Evolutionary conservation across 805 yeast species (phyloP), one percentile per base, ranked within the genome.

Genomic region (Candida orba): DNA sequence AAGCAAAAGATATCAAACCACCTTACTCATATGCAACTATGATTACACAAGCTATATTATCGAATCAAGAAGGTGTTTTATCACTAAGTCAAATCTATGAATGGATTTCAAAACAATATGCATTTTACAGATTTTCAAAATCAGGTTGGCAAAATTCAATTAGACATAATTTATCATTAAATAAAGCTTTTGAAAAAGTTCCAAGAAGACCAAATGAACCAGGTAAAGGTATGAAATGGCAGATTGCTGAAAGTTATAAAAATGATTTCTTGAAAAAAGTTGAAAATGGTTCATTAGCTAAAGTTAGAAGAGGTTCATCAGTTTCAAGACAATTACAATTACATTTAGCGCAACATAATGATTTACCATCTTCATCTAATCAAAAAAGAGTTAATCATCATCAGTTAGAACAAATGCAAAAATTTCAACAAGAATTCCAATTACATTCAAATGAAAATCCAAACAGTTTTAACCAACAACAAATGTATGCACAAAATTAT

Each of bases 191-290:
- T 67, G 98, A 91, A 58, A 93, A 93, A 66, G 97, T 91, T 20
- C 96, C 98, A 34, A 75, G 99, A 57, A 78, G 85, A 59, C 90
- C 95, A 27, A 84, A 88, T 62, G 98, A 93, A 66, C 97, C 98
- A 0, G 99, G 99, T 15, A 93, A 93, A 64, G 98, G 99, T 51
- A 91, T 93, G 95, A 93, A 93, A 66, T 93, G 99, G 99, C 95
- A 89, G 66, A 90, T 93, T 46, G 79, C 89, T 50, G 93, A 87
- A 34, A 68, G 80, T 39, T 91, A 84, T 62, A 81, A 84, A 56
- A 81, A 80, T 37, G 99, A 93, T 51, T 90, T 90, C 56, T 65
- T 90, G 60, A 76, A 74, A 52, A 86, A 89, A 67, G 80, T 90
- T 66, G 78, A 77, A 46, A 80, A 76, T 47, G 96, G 96, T 14